A percentile compares a stretch with the other conserved stretches of the same genome.
Conservation (phyloP, 2,329 filamentous ascomycete genomes). For the Celoporthe dispersa region DNA sequence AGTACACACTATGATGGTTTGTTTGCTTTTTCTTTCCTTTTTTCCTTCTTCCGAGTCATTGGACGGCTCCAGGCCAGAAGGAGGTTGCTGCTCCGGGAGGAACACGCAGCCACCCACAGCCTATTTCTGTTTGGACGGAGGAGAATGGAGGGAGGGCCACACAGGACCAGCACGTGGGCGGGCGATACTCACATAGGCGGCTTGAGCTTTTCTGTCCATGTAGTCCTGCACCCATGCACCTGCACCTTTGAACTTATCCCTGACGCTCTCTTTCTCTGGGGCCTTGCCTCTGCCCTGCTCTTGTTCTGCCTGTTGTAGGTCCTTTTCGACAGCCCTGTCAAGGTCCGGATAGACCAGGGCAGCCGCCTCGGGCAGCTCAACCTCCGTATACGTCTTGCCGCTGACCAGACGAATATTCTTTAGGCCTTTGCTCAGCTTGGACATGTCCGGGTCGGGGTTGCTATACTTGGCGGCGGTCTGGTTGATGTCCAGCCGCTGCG, state of each 20-base stretch:
- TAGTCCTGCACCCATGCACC: slow-evolving; percentile 50
- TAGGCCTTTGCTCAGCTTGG: slow-evolving; percentile 35
- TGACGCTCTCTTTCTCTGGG: slow-evolving; percentile 9
- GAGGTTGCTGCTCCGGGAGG: background rate
- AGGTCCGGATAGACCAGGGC: slow-evolving; percentile 45
- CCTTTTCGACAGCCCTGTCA: slow-evolving; percentile 36
- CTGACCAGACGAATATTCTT: slow-evolving; percentile 41
- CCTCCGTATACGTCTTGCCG: slow-evolving; percentile 42
- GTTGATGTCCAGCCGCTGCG: slow-evolving; percentile 39
- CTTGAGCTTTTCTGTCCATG: slow-evolving; percentile 52
- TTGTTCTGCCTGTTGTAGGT: slow-evolving; percentile 28
- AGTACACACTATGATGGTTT: background rate
- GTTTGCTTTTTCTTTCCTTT: background rate
- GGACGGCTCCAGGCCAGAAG: background rate
- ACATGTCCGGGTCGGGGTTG: slow-evolving; percentile 32
- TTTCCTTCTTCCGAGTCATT: background rate
- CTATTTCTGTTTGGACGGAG: background rate
- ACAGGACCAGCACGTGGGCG: background rate
- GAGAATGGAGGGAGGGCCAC: background rate
- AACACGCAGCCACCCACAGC: background rate
- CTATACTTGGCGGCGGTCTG: slow-evolving; percentile 42
- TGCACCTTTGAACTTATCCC: slow-evolving; percentile 37
- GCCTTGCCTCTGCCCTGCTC: slow-evolving; percentile 35
- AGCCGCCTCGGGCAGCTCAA: slow-evolving; percentile 44
- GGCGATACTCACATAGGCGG: slow-evolving; percentile 44